These are phyloP conservation scores for Dovyalis caffra DNA, from an alignment of 345 rosid species.

Conservation along the genomic window DNA sequence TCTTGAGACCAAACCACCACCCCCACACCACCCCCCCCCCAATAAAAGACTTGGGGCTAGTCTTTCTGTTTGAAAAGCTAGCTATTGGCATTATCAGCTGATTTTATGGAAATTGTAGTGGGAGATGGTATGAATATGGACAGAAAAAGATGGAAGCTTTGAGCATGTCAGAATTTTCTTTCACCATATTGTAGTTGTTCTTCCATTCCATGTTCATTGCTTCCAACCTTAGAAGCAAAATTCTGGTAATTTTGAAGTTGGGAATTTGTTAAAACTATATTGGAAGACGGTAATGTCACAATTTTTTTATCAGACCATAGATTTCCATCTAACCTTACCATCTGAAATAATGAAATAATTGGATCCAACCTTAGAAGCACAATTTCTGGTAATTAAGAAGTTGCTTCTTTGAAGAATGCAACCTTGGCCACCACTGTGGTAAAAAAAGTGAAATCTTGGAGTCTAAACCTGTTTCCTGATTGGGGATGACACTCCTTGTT, in stretches of 20 bases:
- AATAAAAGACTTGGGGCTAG: not conserved
- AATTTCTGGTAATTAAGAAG: not conserved
- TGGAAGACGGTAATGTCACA: not conserved
- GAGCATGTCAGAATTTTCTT: not conserved
- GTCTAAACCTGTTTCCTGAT: constrained; percentile 2
- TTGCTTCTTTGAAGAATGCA: not conserved
- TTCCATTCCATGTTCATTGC: not conserved
- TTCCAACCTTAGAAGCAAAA: not conserved
- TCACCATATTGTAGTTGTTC: not conserved
- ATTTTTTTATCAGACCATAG: not conserved
- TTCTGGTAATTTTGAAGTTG: not conserved
- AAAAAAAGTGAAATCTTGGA: not conserved
- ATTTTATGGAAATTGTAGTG: not conserved
- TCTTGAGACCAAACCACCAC: not conserved
- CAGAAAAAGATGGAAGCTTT: not conserved
- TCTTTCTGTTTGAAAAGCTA: not conserved
- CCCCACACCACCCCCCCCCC: no score
- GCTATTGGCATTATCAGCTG: not conserved
- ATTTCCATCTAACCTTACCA: not conserved
- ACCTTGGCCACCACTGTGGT: not conserved
- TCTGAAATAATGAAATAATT: not conserved
- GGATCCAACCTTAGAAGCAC: not conserved
- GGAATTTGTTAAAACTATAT: not conserved
- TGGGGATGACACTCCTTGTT: not conserved
- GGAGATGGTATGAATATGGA: not conserved